Conservation (phyloP, 306 rosid species). For the Erythrophleum fordii region DNA sequence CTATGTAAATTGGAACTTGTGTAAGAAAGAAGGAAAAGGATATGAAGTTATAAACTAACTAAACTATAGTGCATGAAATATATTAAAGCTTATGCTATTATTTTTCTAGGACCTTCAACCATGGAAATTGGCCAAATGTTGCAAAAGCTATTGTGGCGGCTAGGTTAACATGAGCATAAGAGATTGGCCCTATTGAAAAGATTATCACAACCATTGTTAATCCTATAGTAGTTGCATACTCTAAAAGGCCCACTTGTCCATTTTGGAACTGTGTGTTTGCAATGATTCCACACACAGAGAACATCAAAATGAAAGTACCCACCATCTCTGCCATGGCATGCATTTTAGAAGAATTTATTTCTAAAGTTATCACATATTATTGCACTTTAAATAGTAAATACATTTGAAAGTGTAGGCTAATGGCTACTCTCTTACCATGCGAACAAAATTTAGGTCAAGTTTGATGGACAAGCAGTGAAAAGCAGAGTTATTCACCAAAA, state of each 20-base stretch:
- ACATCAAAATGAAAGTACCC: constrained; percentile 79
- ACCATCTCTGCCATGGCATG: constrained; percentile 83
- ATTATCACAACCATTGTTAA: constrained; percentile 76
- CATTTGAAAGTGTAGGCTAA: background rate
- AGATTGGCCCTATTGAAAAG: constrained; percentile 72
- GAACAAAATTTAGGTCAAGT: constrained; percentile 49
- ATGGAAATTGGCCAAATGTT: constrained; percentile 74
- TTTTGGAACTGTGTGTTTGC: constrained; percentile 58
- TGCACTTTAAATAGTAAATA: background rate
- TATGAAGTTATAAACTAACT: constrained; percentile 23
- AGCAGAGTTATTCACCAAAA: constrained; percentile 33
- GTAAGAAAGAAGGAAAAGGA: constrained; percentile 12
- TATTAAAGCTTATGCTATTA: constrained; percentile 12
- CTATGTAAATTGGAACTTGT: constrained; percentile 69
- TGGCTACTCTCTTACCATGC: constrained; percentile 55
- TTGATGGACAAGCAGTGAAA: constrained; percentile 29
- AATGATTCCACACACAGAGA: constrained; percentile 72
- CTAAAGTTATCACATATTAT: background rate
- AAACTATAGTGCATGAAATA: background rate
- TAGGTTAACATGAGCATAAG: constrained; percentile 91
- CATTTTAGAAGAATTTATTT: constrained; percentile 24
- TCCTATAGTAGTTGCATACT: constrained; percentile 84
- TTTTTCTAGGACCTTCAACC: constrained; percentile 61
- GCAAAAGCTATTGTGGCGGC: constrained; percentile 88
- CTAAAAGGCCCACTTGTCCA: constrained; percentile 69